Evolutionary conservation across 1,139 yeast species (phyloP).

Genomic region (Candida sanyaensis): DNA sequence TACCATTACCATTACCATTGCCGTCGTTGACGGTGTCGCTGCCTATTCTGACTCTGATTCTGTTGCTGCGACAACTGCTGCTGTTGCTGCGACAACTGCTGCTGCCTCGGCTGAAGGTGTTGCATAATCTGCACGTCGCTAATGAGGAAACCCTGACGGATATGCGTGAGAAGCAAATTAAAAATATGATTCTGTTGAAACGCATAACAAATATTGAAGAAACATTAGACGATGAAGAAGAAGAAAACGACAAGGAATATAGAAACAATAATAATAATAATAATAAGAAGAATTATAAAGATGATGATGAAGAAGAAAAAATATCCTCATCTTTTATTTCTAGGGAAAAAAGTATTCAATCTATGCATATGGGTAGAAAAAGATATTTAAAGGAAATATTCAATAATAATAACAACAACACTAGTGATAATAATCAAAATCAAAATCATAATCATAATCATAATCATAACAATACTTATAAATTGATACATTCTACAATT

Average conservation of each 20-base stretch:
- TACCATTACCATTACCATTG: too few species aligned
- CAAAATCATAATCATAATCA: too few species aligned
- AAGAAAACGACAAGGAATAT: background rate
- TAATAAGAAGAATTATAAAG: too few species aligned
- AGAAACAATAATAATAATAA: background rate
- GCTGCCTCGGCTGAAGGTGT: background rate
- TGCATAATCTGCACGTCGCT: background rate
- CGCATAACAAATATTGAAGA: constrained; percentile 7
- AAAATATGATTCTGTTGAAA: background rate
- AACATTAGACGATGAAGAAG: constrained; percentile 3
- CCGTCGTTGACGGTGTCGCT: too few species aligned
- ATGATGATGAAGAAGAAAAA: too few species aligned
- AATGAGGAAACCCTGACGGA: too few species aligned
- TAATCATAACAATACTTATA: background rate
- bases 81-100: background rate
- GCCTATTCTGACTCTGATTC: too few species aligned
- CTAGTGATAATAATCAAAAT: too few species aligned
- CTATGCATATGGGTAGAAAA: constrained; percentile 2
- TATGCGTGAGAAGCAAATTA: background rate
- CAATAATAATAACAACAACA: background rate
- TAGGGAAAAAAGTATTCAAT: background rate
- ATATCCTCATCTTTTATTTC: background rate
- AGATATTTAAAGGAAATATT: constrained; percentile 1
- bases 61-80: background rate
- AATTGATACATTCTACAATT: background rate